Evolutionary conservation across 192 early-diverging fungal genomes (phyloP).

Genomic region (Phlyctochytrium planicorne): DNA sequence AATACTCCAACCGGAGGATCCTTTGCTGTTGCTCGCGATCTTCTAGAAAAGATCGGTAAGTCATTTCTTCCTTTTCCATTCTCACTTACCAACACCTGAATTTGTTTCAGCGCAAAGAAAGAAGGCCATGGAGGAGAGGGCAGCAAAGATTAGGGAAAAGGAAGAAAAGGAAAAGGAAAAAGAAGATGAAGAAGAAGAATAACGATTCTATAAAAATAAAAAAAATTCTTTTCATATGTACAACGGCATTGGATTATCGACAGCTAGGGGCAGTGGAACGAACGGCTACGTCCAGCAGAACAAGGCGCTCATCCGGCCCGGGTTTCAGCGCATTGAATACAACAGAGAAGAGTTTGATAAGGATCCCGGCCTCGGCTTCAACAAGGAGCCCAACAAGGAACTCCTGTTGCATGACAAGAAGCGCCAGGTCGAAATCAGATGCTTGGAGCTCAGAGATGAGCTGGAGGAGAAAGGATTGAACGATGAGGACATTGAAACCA

Average conservation of each 20-base stretch:
- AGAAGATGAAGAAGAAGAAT: too few relatives aligned
- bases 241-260: constrained; percentile 48
- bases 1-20: constrained; percentile 77
- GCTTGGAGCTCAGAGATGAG: constrained; percentile 73
- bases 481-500: constrained; percentile 67
- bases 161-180: constrained; percentile 6
- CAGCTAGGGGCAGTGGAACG: constrained; percentile 69
- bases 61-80: too few relatives aligned
- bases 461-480: constrained; percentile 70
- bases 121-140: constrained; percentile 46
- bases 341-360: constrained; percentile 21
- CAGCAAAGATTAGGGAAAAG: constrained; percentile 28
- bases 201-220: too few relatives aligned
- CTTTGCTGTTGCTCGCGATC: constrained; percentile 79
- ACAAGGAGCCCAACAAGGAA: constrained; percentile 69
- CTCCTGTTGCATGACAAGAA: constrained; percentile 85
- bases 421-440: constrained; percentile 82
- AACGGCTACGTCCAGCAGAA: constrained; percentile 96
- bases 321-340: constrained; percentile 27
- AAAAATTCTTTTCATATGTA: constrained; percentile 22
- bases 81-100: too few relatives aligned
- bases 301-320: constrained; percentile 65
- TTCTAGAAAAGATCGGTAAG: constrained; percentile 60
- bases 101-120: too few relatives aligned
- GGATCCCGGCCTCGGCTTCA: constrained; percentile 34